Conservation (phyloP, 2,329 filamentous ascomycete genomes). For the Beauveria varroae region DNA sequence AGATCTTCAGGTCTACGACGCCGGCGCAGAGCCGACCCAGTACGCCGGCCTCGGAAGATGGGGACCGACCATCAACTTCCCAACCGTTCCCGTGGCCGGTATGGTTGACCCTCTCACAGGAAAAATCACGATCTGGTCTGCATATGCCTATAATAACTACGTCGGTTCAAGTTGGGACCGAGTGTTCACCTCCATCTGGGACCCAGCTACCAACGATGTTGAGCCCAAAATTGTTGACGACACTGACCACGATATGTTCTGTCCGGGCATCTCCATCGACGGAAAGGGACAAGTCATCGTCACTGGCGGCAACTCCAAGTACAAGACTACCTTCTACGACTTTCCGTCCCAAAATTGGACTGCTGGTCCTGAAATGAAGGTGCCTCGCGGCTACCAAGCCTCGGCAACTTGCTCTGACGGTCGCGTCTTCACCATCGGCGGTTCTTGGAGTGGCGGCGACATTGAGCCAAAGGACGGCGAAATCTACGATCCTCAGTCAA, state of each 20-base stretch:
- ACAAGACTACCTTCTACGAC: slow-evolving; percentile 41
- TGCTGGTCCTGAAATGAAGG: slow-evolving; percentile 34
- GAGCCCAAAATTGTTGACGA: slow-evolving; percentile 21
- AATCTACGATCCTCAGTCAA: slow-evolving; percentile 37
- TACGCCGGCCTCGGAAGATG: slow-evolving; percentile 22
- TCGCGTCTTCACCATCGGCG: slow-evolving; percentile 50
- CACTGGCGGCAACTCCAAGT: slow-evolving; percentile 43
- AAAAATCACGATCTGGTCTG: slow-evolving; percentile 21
- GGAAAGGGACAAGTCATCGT: slow-evolving; percentile 45
- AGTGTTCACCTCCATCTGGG: slow-evolving; percentile 20
- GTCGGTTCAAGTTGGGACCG: slow-evolving; percentile 9
- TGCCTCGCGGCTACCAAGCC: slow-evolving; percentile 45
- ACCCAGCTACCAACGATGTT: slow-evolving; percentile 23
- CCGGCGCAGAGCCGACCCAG: slow-evolving; percentile 17
- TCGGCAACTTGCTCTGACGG: slow-evolving; percentile 43
- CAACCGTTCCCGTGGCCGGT: slow-evolving; percentile 27
- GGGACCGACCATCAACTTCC: slow-evolving; percentile 28
- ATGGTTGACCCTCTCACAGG: slow-evolving; percentile 20
- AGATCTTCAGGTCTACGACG: slow-evolving; percentile 24
- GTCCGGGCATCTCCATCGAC: slow-evolving; percentile 45
- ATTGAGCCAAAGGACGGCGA: slow-evolving; percentile 47
- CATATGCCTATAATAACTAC: slow-evolving; percentile 15
- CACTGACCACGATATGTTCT: slow-evolving; percentile 49
- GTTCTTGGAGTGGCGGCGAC: slow-evolving; percentile 38
- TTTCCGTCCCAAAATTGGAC: slow-evolving; percentile 30